Conservation (phyloP, 106 monocot species). For the Dactylorhiza incarnata region DNA sequence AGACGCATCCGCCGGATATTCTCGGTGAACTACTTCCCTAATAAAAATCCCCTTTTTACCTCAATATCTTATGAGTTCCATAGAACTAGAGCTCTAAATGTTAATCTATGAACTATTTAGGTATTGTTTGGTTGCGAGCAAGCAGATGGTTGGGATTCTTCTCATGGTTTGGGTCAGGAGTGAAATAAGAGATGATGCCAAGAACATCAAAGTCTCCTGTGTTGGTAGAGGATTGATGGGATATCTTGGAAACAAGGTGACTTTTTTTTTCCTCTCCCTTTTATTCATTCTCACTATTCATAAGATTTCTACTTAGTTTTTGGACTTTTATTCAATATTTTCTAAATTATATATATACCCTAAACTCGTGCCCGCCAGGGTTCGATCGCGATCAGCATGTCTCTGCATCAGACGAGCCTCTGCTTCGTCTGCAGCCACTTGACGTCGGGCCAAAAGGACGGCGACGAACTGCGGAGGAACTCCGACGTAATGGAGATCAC, state of each 20-base stretch:
- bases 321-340: not conserved
- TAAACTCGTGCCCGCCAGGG: conserved; percentile 31
- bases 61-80: not conserved
- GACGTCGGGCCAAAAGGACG: conserved; percentile 72
- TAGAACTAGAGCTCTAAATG: not conserved
- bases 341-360: not conserved
- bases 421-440: conserved; percentile 80
- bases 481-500: conserved; percentile 78
- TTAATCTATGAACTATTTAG: conserved; percentile 11
- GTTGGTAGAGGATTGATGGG: conserved; percentile 73
- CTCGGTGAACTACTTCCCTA: conserved; percentile 24
- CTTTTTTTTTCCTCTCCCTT: not conserved
- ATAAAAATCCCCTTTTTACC: not conserved
- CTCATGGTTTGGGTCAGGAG: conserved; percentile 57
- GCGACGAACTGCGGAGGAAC: conserved; percentile 66
- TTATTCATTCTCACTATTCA: not conserved
- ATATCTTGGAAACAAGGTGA: conserved; percentile 74
- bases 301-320: not conserved
- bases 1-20: conserved; percentile 23
- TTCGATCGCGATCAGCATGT: conserved; percentile 80
- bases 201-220: conserved; percentile 65
- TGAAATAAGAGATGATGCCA: conserved; percentile 49
- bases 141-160: conserved; percentile 78
- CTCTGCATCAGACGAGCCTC: conserved; percentile 67
- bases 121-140: conserved; percentile 68